Evolutionary conservation across 257 asterid species (phyloP).

Genomic region (Solanum habrochaites): DNA sequence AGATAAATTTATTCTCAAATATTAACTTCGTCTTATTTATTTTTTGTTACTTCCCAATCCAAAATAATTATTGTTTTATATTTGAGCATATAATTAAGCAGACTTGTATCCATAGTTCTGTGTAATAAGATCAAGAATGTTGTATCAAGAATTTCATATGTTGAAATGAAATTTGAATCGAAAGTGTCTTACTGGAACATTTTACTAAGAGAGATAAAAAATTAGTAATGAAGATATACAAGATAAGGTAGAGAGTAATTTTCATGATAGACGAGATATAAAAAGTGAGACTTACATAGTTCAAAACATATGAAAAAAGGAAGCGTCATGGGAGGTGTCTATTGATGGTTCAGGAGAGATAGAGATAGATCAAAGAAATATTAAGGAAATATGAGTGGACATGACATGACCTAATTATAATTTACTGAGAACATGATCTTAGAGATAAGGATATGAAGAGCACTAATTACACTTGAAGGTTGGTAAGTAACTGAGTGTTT

Average conservation of each 20-base stretch:
- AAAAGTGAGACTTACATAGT: neutral
- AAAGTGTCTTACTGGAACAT: neutral
- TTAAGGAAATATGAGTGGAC: neutral
- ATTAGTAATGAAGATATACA: neutral
- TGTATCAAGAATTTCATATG: fast-evolving
- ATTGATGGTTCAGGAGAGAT: neutral
- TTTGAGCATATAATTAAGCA: neutral
- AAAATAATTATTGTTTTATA: no score
- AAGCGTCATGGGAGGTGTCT: neutral
- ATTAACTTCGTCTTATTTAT: neutral
- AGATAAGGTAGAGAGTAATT: neutral
- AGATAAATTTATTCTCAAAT: neutral
- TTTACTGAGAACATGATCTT: neutral
- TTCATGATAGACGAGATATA: neutral
- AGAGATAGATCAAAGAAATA: neutral
- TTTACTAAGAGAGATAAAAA: neutral
- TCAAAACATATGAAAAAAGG: neutral
- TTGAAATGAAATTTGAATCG: neutral
- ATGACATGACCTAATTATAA: neutral
- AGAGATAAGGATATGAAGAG: neutral
- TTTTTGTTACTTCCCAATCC: neutral
- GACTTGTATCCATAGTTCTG: neutral
- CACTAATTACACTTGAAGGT: neutral
- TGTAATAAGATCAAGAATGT: neutral
- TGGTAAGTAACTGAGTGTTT: neutral